phyloP scores from a whole-genome alignment of 805 yeast genomes.

The Cyberlindnera nakhonratchasimensis region DNA sequence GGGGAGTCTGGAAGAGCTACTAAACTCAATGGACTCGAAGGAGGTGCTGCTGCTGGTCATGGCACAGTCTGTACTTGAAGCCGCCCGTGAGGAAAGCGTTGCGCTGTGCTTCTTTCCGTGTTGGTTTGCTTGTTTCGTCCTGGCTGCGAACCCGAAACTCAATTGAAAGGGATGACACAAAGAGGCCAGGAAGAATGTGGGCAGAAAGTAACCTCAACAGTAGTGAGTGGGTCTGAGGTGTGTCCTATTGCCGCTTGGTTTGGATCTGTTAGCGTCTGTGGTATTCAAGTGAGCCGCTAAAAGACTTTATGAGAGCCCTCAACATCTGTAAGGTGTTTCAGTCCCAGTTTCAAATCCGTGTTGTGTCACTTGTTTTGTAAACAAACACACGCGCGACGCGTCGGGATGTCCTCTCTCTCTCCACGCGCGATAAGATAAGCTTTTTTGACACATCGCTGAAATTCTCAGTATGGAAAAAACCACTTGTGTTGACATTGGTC shows the following conservation, averaged over 20 bases:
- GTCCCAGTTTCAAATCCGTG: neutral
- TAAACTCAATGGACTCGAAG: neutral
- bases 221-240: no score
- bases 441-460: neutral
- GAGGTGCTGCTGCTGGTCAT: neutral
- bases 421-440: conserved; percentile 7
- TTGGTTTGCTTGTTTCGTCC: neutral
- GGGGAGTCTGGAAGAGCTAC: conserved; percentile 2
- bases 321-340: no score
- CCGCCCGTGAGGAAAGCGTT: neutral
- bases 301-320: no score
- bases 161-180: conserved; percentile 1
- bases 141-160: no score
- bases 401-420: no score
- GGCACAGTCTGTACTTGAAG: no score
- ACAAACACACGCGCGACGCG: conserved; percentile 13
- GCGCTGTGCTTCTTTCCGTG: neutral
- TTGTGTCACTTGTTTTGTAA: conserved; percentile 5
- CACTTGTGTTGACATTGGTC: no score
- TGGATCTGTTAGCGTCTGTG: no score
- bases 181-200: neutral
- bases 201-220: neutral
- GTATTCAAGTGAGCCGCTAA: no score
- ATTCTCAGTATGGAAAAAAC: no score
- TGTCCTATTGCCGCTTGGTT: neutral